A percentile compares a stretch with the other conserved stretches of the same genome.
Evolutionary conservation across 495 filamentous ascomycete genomes (phyloP).

Genomic region (Aspergillus bertholletiae): DNA sequence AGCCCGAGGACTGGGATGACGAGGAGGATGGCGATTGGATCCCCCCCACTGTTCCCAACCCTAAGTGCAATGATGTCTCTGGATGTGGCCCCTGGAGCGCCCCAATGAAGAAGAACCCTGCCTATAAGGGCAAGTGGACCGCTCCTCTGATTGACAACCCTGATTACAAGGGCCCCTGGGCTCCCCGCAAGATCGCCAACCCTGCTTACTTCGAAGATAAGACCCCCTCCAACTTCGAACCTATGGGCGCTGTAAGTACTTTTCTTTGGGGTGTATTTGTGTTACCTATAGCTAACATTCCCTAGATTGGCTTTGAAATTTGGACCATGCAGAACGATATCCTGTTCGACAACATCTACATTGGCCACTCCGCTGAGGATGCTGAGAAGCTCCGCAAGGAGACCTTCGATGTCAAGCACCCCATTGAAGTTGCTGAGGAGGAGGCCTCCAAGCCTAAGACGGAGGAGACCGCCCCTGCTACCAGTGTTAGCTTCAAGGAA

Average conservation of each 20-base stretch:
- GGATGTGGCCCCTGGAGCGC: conserved; percentile 92
- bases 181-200: conserved; percentile 94
- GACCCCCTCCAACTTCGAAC: conserved; percentile 92
- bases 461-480: conserved; percentile 58
- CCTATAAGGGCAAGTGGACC: conserved; percentile 98
- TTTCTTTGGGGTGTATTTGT: not conserved
- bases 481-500: conserved; percentile 87
- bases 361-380: conserved; percentile 95
- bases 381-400: conserved; percentile 86
- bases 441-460: conserved; percentile 78
- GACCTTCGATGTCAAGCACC: conserved; percentile 90
- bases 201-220: conserved; percentile 98
- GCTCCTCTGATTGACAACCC: conserved; percentile 96
- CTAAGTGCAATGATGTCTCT: conserved; percentile 90
- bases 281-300: conserved; percentile 7
- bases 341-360: conserved; percentile 99
- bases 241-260: conserved; percentile 86
- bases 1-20: conserved; percentile 99
- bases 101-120: conserved; percentile 93
- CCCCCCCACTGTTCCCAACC: conserved; percentile 88
- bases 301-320: conserved; percentile 91
- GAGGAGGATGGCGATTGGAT: conserved; percentile 99
- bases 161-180: conserved; percentile 95
- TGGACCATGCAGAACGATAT: conserved; percentile 99
- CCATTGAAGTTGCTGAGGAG: conserved; percentile 79